Conservation (phyloP, 2,329 filamentous ascomycete genomes). For the Pestalotiopsis sp. region DNA sequence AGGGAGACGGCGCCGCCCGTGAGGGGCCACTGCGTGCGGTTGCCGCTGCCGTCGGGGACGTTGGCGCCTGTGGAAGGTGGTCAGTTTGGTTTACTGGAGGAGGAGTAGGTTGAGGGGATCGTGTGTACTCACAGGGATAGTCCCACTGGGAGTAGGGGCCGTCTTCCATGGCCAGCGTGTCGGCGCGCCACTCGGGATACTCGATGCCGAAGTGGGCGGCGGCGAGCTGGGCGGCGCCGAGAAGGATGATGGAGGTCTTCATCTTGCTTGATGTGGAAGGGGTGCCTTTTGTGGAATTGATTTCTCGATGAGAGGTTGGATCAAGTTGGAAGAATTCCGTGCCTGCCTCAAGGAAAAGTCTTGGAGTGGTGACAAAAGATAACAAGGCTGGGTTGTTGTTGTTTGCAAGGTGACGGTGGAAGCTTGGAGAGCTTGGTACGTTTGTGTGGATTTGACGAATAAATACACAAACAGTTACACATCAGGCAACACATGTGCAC, state of each 20-base stretch:
- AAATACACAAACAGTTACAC: no score
- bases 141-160: slow-evolving; percentile 48
- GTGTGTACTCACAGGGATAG: slow-evolving; percentile 49
- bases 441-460: no score
- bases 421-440: no score
- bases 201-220: slow-evolving; percentile 51
- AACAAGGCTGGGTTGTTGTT: no score
- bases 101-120: not conserved
- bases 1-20: slow-evolving; percentile 50
- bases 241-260: slow-evolving; percentile 16
- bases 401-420: no score
- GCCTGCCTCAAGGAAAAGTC: no score
- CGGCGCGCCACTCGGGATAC: slow-evolving; percentile 51
- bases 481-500: no score
- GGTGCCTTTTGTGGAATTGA: no score
- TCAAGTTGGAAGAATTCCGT: no score
- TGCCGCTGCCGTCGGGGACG: slow-evolving; percentile 44
- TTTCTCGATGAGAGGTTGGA: no score
- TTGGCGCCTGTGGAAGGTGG: slow-evolving; percentile 43
- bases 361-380: no score
- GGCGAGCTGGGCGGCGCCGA: slow-evolving; percentile 39
- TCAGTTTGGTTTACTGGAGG: not conserved
- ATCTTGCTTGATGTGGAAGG: slow-evolving; percentile 13
- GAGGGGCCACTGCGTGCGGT: slow-evolving; percentile 57
- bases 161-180: slow-evolving; percentile 43